Evolutionary conservation across 306 rosid genomes (phyloP), one percentile per base, ranked within the genome.

Genomic region (Vigna radiata): DNA sequence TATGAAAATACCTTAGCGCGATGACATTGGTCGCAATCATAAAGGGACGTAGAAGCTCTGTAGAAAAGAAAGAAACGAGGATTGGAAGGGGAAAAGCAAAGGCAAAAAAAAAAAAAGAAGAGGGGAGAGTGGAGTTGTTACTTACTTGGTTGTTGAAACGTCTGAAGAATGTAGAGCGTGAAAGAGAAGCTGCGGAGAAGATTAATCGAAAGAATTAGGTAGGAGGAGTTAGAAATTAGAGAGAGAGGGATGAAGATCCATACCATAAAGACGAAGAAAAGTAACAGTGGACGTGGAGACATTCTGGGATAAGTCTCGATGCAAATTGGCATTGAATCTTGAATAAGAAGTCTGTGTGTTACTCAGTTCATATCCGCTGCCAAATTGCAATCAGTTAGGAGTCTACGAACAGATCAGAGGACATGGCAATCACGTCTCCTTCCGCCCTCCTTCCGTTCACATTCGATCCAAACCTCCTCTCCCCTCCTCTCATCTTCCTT

Each of bases 111-210:
- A 33, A 8, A 54, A 29, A 27, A 49, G 0, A 25, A 25, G 29
- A 73, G 72, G 9, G 49, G 49, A 44, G 16, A 44, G 46, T 67
- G 59, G 72, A 53, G 11, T 27, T 17, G 58, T 53, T 87, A 91
- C 98, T 53, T 87, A 91, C 98, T 58, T 77, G 79, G 81, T 73
- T 27, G 90, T 72, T 18, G 89, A 83, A 75, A 73, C 21, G 77
- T 67, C 79, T 0, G 87, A 84, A 52, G 76, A 68, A 83, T 74
- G 81, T 23, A 66, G 71, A 69, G 39, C 65, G 8, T n/a, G 77
- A 55, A 81, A 82, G 59, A 86, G 54, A 86, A 88, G 83, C 98
- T 93, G 89, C 64, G 56, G 48, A 21, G 52, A 53, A 6, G 68
- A 79, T 27, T 25, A 75, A 79, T 36, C 16, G 67, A 68, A 58